A percentile compares a stretch with the other conserved stretches of the same genome.
These are phyloP conservation scores for Glonium stellatum DNA, from an alignment of 495 filamentous ascomycete species.

Conservation along the genomic window DNA sequence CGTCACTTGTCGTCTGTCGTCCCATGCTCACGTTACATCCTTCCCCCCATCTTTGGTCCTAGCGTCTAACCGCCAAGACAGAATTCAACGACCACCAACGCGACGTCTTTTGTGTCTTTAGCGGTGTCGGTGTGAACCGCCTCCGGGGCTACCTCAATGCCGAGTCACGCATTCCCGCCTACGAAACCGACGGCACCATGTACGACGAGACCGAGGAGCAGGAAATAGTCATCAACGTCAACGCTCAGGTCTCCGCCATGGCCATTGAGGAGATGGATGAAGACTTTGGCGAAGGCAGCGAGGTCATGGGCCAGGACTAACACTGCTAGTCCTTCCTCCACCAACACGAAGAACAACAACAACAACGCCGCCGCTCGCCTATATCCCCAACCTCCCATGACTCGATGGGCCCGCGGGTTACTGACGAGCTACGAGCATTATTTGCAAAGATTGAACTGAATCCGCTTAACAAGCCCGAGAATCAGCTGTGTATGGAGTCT, in stretches of 20 bases:
- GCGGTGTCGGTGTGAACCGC: constrained; percentile 69
- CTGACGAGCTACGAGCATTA: too few relatives aligned
- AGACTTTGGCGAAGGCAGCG: constrained; percentile 37
- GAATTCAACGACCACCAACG: constrained; percentile 96
- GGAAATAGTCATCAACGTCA: constrained; percentile 31
- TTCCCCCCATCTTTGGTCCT: too few relatives aligned
- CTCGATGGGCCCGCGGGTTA: too few relatives aligned
- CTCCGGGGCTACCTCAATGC: constrained; percentile 72
- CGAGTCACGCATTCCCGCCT: constrained; percentile 20
- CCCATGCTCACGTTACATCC: too few relatives aligned
- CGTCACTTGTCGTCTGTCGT: too few relatives aligned
- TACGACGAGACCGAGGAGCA: constrained; percentile 27
- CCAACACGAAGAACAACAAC: too few relatives aligned
- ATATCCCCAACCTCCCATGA: too few relatives aligned
- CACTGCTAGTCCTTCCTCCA: too few relatives aligned
- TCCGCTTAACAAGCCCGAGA: too few relatives aligned
- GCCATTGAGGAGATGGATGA: constrained; percentile 36
- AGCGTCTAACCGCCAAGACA: constrained; percentile 37
- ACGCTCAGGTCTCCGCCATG: constrained; percentile 34
- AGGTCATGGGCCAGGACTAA: constrained; percentile 30
- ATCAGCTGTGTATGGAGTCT: too few relatives aligned
- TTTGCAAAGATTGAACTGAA: too few relatives aligned
- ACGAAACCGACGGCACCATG: constrained; percentile 22
- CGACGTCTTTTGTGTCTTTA: constrained; percentile 95
- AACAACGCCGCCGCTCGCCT: too few relatives aligned